Base-by-base conservation (phyloP, 805 yeast species). In the Candida taoyuanica region DNA sequence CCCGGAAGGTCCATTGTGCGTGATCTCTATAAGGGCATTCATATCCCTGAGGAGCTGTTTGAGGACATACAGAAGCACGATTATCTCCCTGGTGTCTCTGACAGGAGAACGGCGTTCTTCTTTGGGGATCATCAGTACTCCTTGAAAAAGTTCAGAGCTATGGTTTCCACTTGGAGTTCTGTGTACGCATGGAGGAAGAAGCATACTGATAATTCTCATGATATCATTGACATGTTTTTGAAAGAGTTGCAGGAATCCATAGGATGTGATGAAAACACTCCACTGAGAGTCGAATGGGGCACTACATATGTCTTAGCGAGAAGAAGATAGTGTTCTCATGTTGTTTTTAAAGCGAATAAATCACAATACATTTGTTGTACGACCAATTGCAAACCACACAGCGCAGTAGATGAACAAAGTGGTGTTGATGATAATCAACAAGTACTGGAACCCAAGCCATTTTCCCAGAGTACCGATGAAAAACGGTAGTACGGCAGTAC, bases 241-340 rank as follows among this genome's bases (percentile, higher is more conserved):
- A 11, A 74, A 73, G 72, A 68, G 36, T 53, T 78, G 44, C 62
- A 63, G 31, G 48, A 45, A 6, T 53, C 49, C 14, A 61, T 72
- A 38, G 71, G 71, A 3, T 71, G 83, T 72, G 55, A 57, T 11
- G 65, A 63, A 14, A 60, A 60, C 11, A 59, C 64, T 1, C 56
- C 57, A 16, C 46, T 74, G 17, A 63, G 64, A n/a, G 62, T 73
- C n/a, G 66, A 69, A 16, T 77, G 78, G 74, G 73, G 71, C 4
- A 74, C 85, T 0, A 70, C 72, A 27, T 74, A 73, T 49, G 67
- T 70, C 4, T 64, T 76, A 50, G 73, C 77, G 5, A 59, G 58
- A 36, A 55, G 54, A 42, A 39, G 13, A 17, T 36, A 32, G 24
- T 21, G n/a, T n/a, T n/a, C n/a, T n/a, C n/a, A n/a, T n/a, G n/a